These are phyloP conservation scores for Tulasnella sp. DNA, from an alignment of 768 basidiomycete species.

Conservation along the genomic window DNA sequence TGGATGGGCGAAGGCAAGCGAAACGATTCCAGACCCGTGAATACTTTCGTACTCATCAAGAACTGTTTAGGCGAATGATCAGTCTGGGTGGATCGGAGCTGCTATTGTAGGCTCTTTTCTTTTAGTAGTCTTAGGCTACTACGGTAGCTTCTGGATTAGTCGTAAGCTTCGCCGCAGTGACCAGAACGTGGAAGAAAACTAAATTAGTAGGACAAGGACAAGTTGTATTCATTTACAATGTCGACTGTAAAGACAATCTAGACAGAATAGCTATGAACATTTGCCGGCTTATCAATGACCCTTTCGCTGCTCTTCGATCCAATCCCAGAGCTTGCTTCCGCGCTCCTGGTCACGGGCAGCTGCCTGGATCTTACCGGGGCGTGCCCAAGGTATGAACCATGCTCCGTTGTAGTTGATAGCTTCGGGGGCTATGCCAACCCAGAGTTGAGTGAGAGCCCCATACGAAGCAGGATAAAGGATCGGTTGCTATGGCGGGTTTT, in stretches of 20 bases:
- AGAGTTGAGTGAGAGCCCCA: conserved; percentile 18
- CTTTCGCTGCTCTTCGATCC: conserved; percentile 36
- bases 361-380: background rate
- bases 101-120: conserved; percentile 67
- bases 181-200: background rate
- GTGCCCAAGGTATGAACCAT: conserved; percentile 13
- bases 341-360: background rate
- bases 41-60: background rate
- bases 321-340: conserved; percentile 35
- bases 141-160: conserved; percentile 21
- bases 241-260: background rate
- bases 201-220: background rate
- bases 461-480: conserved; percentile 11
- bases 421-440: conserved; percentile 15
- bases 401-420: conserved; percentile 9
- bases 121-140: conserved; percentile 47
- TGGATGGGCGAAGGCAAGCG: conserved; percentile 50
- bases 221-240: background rate
- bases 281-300: background rate
- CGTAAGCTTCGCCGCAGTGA: background rate
- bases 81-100: conserved; percentile 73
- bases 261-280: background rate
- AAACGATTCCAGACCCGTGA: conserved; percentile 15
- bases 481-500: background rate
- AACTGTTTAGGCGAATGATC: conserved; percentile 48